Conservation (phyloP, 768 basidiomycete species). For the Tylopilus intermedius region DNA sequence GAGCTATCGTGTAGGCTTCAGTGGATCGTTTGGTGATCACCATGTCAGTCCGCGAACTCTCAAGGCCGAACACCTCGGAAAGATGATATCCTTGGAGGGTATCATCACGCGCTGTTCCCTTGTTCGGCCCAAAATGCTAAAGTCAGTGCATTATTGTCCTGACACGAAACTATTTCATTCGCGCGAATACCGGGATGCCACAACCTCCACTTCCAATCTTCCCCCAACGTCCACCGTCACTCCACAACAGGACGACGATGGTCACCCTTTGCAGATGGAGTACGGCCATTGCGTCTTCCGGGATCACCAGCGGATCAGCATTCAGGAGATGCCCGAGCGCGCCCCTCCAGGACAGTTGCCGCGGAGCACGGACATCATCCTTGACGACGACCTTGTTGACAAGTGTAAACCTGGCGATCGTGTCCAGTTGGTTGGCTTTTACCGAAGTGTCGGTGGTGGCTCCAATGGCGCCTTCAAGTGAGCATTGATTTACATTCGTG, state of each 20-base stretch:
- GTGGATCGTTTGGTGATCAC: slow-evolving; percentile 96
- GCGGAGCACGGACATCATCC: slow-evolving; percentile 89
- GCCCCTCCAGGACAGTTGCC: slow-evolving; percentile 97
- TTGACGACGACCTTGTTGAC: slow-evolving; percentile 96
- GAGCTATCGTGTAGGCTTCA: slow-evolving; percentile 82
- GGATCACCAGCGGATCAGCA: slow-evolving; percentile 95
- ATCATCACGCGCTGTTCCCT: slow-evolving; percentile 98
- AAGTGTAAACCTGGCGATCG: slow-evolving; percentile 97
- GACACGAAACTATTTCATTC: slow-evolving; percentile 78
- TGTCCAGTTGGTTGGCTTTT: slow-evolving; percentile 93
- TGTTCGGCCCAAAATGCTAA: slow-evolving; percentile 97
- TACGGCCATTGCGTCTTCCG: slow-evolving; percentile 88
- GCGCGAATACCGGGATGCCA: slow-evolving; percentile 90
- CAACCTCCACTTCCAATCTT: slow-evolving; percentile 77
- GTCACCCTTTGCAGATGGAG: slow-evolving; percentile 81
- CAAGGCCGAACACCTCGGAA: slow-evolving; percentile 81
- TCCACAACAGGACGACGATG: slow-evolving; percentile 90
- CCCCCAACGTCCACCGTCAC: slow-evolving; percentile 84
- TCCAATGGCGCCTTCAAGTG: slow-evolving; percentile 92
- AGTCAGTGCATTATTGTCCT: slow-evolving; percentile 94
- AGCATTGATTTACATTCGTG: slow-evolving; percentile 20
- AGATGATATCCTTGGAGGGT: slow-evolving; percentile 96
- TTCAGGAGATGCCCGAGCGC: slow-evolving; percentile 99
- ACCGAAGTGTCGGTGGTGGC: slow-evolving; percentile 90
- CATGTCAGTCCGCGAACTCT: slow-evolving; percentile 94